These are phyloP conservation scores for Neofusicoccum umdonicola DNA, from an alignment of 2,329 filamentous ascomycete species.

Conservation along the genomic window DNA sequence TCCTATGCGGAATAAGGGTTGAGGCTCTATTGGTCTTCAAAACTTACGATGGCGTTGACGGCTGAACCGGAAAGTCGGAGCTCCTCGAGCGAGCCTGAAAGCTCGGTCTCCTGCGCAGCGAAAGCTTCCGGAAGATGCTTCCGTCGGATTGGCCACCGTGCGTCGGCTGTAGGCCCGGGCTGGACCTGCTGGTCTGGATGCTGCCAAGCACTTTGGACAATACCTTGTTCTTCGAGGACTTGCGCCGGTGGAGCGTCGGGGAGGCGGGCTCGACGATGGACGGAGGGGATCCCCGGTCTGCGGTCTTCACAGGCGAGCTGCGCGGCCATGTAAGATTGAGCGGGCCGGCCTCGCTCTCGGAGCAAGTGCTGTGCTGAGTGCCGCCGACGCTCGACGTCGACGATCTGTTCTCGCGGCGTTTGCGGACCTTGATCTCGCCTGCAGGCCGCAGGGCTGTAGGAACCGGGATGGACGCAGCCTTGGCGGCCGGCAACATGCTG, in stretches of 20 bases:
- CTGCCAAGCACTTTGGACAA: conserved; percentile 18
- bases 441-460: conserved; percentile 13
- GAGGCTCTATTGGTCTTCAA: not conserved
- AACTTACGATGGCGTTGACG: conserved; percentile 19
- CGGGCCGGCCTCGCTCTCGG: not conserved
- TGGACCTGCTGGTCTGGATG: conserved; percentile 22
- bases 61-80: conserved; percentile 28
- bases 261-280: not conserved
- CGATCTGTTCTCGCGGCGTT: conserved; percentile 15
- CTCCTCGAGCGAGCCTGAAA: conserved; percentile 25
- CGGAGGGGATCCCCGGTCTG: not conserved
- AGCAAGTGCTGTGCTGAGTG: not conserved
- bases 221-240: conserved; percentile 23
- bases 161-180: conserved; percentile 15
- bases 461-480: conserved; percentile 1
- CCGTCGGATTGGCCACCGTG: conserved; percentile 25
- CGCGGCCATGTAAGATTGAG: not conserved
- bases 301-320: not conserved
- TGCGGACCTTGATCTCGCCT: conserved; percentile 17
- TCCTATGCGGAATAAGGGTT: not conserved
- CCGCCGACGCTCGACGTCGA: conserved; percentile 2
- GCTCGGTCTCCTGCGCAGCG: conserved; percentile 27
- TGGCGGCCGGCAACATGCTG: conserved; percentile 12
- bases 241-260: conserved; percentile 8
- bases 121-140: conserved; percentile 28